Evolutionary conservation across 768 basidiomycete species (phyloP).

Genomic region (Kwoniella newhampshirensis): DNA sequence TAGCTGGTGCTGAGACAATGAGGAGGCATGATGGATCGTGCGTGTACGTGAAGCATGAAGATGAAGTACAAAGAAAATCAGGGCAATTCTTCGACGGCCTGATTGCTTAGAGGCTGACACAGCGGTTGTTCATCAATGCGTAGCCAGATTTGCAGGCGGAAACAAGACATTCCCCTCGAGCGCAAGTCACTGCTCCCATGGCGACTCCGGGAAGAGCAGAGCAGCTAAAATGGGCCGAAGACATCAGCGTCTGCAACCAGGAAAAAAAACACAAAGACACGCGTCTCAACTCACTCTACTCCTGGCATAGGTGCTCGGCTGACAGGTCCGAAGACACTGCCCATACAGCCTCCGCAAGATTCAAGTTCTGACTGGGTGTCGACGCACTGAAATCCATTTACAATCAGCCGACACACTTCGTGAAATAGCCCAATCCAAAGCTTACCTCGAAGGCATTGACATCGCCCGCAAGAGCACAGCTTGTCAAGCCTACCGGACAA

Average conservation of each 20-base stretch:
- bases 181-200: conserved; percentile 12
- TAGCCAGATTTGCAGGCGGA: conserved; percentile 17
- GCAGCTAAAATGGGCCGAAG: neutral
- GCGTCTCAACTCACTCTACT: conserved; percentile 2
- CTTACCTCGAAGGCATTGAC: conserved; percentile 11
- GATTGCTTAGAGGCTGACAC: conserved; percentile 6
- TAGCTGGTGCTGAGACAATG: neutral
- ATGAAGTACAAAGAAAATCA: neutral
- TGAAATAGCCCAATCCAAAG: neutral
- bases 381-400: conserved; percentile 8
- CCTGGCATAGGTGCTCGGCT: neutral
- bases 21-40: neutral
- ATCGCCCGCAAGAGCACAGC: neutral
- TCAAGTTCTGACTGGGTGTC: conserved; percentile 10
- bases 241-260: neutral
- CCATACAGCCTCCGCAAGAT: conserved; percentile 13
- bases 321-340: neutral
- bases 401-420: neutral
- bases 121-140: conserved; percentile 8
- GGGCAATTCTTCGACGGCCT: neutral
- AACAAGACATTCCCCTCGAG: conserved; percentile 8
- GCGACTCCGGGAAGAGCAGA: conserved; percentile 5
- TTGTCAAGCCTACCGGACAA: conserved; percentile 5
- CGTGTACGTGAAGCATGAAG: neutral
- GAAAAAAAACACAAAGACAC: neutral